Conservation (phyloP, 2,329 filamentous ascomycete species). For the Fusarium annulatum region DNA sequence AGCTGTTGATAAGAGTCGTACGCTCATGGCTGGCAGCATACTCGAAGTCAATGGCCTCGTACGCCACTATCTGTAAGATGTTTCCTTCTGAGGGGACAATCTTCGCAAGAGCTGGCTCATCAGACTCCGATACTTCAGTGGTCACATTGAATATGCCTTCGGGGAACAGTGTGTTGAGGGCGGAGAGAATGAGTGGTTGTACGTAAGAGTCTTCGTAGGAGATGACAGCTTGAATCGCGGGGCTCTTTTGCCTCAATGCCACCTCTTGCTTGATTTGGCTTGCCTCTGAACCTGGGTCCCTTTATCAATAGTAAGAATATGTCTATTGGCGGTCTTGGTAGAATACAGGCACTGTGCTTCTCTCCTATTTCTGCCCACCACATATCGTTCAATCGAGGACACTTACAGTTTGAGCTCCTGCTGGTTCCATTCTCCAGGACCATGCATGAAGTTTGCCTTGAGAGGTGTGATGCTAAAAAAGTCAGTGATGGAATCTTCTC, state of each 20-base stretch:
- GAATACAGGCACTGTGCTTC: conserved; percentile 44
- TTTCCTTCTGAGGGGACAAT: conserved; percentile 54
- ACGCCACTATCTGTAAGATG: conserved; percentile 83
- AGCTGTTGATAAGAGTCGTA: conserved; percentile 82
- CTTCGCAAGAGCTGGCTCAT: conserved; percentile 50
- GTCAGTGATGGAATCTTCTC: conserved; percentile 8
- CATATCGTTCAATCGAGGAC: conserved; percentile 33
- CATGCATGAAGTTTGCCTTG: conserved; percentile 92
- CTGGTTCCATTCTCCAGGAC: conserved; percentile 68
- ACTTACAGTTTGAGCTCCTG: conserved; percentile 88
- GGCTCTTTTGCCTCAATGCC: conserved; percentile 35
- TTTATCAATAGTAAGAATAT: conserved; percentile 50
- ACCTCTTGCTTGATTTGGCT: conserved; percentile 26
- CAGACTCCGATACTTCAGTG: conserved; percentile 51
- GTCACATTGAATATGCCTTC: conserved; percentile 65
- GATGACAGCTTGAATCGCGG: conserved; percentile 71
- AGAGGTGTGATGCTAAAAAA: conserved; percentile 81
- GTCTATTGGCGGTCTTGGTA: conserved; percentile 49
- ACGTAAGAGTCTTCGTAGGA: conserved; percentile 91
- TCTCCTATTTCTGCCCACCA: conserved; percentile 29
- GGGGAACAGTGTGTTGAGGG: conserved; percentile 73
- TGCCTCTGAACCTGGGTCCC: conserved; percentile 41
- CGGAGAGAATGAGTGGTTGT: conserved; percentile 82
- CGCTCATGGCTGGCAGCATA: conserved; percentile 71
- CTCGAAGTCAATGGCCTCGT: conserved; percentile 89